These are phyloP conservation scores for Aurifilum marmelostoma DNA, from an alignment of 2,329 filamentous ascomycete species.

Conservation along the genomic window DNA sequence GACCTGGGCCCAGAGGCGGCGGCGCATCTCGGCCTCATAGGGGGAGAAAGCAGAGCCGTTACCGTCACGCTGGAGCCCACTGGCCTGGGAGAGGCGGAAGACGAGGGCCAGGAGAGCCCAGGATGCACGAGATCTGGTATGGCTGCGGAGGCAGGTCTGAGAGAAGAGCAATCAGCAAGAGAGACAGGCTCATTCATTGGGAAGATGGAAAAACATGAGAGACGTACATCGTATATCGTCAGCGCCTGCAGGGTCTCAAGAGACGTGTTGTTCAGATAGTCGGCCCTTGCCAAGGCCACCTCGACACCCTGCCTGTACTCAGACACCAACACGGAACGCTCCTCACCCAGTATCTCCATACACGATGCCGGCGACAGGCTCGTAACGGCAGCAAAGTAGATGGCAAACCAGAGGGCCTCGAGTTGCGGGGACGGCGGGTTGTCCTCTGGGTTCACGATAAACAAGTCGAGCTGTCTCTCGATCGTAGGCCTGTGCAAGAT, in stretches of 20 bases:
- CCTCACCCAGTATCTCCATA: constrained; percentile 39
- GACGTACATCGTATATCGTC: constrained; percentile 43
- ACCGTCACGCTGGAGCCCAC: constrained; percentile 48
- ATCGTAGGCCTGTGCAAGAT: constrained; percentile 49
- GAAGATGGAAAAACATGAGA: no score
- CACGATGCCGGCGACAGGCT: constrained; percentile 41
- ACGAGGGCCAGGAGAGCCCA: constrained; percentile 48
- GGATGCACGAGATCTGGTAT: constrained; percentile 43
- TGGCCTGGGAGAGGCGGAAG: constrained; percentile 48
- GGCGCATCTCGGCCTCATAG: constrained; percentile 62
- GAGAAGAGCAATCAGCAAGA: neutral
- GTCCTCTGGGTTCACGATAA: constrained; percentile 34
- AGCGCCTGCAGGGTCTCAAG: constrained; percentile 47
- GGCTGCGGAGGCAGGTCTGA: constrained; percentile 43
- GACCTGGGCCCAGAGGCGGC: constrained; percentile 66
- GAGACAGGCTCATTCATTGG: no score
- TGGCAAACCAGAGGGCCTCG: constrained; percentile 46
- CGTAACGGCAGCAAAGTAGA: constrained; percentile 47
- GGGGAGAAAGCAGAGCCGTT: constrained; percentile 42
- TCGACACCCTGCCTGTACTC: constrained; percentile 42
- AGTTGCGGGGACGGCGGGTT: constrained; percentile 29
- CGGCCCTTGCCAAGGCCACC: constrained; percentile 44
- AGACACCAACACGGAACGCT: constrained; percentile 38
- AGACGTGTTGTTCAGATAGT: constrained; percentile 47
- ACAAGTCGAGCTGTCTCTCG: constrained; percentile 34